These are phyloP conservation scores for Psidium friedrichsthalianum DNA, from an alignment of 345 rosid species.

Conservation along the genomic window DNA sequence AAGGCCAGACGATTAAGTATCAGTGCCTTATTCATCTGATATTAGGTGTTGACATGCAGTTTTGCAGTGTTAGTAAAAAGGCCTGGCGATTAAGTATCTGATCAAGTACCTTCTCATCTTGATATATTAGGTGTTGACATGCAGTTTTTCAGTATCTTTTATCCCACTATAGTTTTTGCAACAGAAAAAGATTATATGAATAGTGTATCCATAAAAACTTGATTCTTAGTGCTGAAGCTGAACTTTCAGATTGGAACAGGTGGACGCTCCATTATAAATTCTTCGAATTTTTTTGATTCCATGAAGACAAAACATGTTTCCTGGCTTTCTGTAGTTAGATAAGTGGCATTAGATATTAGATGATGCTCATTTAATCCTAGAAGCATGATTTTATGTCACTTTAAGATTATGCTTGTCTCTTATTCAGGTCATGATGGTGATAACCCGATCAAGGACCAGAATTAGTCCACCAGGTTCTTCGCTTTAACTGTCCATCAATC, in stretches of 20 bases:
- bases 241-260: background rate
- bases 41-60: too few relatives aligned
- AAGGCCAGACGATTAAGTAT: too few relatives aligned
- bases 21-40: too few relatives aligned
- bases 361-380: background rate
- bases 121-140: background rate
- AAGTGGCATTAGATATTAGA: background rate
- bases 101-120: background rate
- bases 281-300: background rate
- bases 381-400: background rate
- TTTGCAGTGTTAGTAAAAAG: background rate
- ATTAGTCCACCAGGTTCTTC: slow-evolving; percentile 46
- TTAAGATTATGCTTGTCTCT: background rate
- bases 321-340: background rate
- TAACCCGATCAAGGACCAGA: slow-evolving; percentile 63
- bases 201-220: background rate
- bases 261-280: background rate
- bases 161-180: background rate
- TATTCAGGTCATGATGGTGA: slow-evolving; percentile 79
- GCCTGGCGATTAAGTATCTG: background rate
- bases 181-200: background rate
- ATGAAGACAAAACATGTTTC: background rate
- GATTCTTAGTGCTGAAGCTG: background rate
- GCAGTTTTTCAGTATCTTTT: background rate
- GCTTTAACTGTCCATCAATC: background rate